Conservation (phyloP, 768 basidiomycete genomes). For the Crassisporium funariophilum region DNA sequence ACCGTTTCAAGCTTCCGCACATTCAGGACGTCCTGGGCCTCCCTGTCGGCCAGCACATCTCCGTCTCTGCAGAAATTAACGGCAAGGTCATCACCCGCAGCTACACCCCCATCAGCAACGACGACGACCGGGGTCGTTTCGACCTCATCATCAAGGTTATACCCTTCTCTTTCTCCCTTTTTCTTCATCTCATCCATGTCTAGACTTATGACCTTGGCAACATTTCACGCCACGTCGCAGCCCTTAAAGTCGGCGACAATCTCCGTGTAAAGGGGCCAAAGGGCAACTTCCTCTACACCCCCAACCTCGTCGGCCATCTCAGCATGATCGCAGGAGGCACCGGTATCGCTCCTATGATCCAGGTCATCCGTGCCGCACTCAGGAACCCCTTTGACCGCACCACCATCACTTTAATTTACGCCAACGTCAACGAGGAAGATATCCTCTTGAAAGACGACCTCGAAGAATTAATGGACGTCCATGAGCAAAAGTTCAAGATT, state of each 20-base stretch:
- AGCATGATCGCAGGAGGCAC: slow-evolving; percentile 99
- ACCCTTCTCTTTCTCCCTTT: slow-evolving; percentile 5
- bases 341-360: slow-evolving; percentile 98
- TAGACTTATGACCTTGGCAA: slow-evolving; percentile 98
- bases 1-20: slow-evolving; percentile 86
- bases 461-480: slow-evolving; percentile 68
- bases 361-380: slow-evolving; percentile 93
- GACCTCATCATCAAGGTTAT: slow-evolving; percentile 95
- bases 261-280: slow-evolving; percentile 95
- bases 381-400: slow-evolving; percentile 88
- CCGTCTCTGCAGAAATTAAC: slow-evolving; percentile 85
- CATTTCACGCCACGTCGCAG: slow-evolving; percentile 84
- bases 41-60: slow-evolving; percentile 96
- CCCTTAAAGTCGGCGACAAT: slow-evolving; percentile 85
- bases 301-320: slow-evolving; percentile 71
- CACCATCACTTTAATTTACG: slow-evolving; percentile 87
- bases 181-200: slow-evolving; percentile 6
- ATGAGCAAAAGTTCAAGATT: slow-evolving; percentile 69
- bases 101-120: slow-evolving; percentile 95
- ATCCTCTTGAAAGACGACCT: slow-evolving; percentile 90
- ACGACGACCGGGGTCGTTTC: slow-evolving; percentile 92
- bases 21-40: slow-evolving; percentile 82
- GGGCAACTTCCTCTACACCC: slow-evolving; percentile 87
- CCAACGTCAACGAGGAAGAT: slow-evolving; percentile 91
- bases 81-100: slow-evolving; percentile 89